Evolutionary conservation across 306 rosid species (phyloP), one percentile per base, ranked within the genome.

Genomic region (Vigna reflexopilosa): DNA sequence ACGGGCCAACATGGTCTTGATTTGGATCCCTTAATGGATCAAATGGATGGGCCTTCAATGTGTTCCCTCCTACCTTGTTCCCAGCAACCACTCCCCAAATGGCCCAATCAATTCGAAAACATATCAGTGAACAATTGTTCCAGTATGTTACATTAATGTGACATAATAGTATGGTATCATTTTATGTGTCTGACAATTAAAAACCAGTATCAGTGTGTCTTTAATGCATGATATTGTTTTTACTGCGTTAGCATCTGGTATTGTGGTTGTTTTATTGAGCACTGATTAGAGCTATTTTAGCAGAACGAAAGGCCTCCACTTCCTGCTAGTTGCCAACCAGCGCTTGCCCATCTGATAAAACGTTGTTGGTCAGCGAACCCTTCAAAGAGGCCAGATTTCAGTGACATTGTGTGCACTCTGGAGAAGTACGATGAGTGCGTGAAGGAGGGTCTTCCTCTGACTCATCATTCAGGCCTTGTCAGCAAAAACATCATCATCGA

Each of bases 281-380:
- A 36, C 2, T n/a, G 61, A 57, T 55, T 70, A 6, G 57, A 64
- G 10, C 6, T 3, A 72, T 7, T 5, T 67, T 70, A 49, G 90
- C 92, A 94, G 98, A 94, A 94, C n/a, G 98, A 94, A 75, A 82
- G 98, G 67, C 98, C 98, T 69, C 98, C 98, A 10, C 44, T 94
- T 58, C 98, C 98, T 26, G 97, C 97, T 2, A 94, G 97, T 81
- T 94, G 98, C 79, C 98, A 91, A 68, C 95, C 97, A 0, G 97
- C 95, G 26, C 82, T 92, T 4, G 99, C 96, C 0, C 99, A 93
- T 86, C 96, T 95, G 17, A 92, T 95, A 50, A 93, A 93, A 89
- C 88, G 96, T 17, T 95, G 99, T 77, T 93, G 99, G 98, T 85
- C 96, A 1, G 96, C 86, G 68, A 95, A 92, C 85, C 98, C 98